Evolutionary conservation across 192 early-diverging fungal genomes (phyloP), one percentile per base, ranked within the genome.

Genomic region (Coemansia sp.): DNA sequence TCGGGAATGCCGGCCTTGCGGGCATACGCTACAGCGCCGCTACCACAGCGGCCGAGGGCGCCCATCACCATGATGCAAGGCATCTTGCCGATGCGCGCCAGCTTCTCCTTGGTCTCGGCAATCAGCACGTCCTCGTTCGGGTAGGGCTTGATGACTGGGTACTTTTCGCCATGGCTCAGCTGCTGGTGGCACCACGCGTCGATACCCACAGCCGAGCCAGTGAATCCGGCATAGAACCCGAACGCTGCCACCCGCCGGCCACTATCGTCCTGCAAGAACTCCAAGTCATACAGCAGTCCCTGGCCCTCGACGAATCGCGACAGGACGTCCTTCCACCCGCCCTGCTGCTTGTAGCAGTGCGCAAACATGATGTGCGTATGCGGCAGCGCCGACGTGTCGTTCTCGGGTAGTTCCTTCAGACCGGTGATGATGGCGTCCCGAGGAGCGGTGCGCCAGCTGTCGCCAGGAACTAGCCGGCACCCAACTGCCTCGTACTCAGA

Each of bases 311-410:
- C 82, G 67, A 98, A 98, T 56, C 95, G 85, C 32, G 67, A 76
- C 24, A 98, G 81, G 29, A 97, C 86, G 36, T 95, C 88, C 67
- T 85, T 86, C 96, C 96, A 98, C 17, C 95, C 96, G 56, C 80
- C 90, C 78, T 98, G 96, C 62, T 85, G 78, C 86, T 98, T 98
- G 86, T 86, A 98, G 83, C 96, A 98, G 76, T 98, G 96, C 39
- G 96, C 96, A 76, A 98, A 98, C 85, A 95, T 94, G 67, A 98
- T 95, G 82, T 98, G 96, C 42, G 86, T 86, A 74, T 98, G 96
- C 12, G 85, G 74, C 19, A 98, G 86, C 44, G 96, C 91, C 22
- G 90, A 86, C 37, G 84, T 77, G 81, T 97, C 95, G 73, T 90
- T 89, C 67, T 96, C 94, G 27, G 96, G 95, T 21, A 98, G 85